Evolutionary conservation across 2,329 filamentous ascomycete genomes (phyloP).

Genomic region (Aspergillus costaricaensis): DNA sequence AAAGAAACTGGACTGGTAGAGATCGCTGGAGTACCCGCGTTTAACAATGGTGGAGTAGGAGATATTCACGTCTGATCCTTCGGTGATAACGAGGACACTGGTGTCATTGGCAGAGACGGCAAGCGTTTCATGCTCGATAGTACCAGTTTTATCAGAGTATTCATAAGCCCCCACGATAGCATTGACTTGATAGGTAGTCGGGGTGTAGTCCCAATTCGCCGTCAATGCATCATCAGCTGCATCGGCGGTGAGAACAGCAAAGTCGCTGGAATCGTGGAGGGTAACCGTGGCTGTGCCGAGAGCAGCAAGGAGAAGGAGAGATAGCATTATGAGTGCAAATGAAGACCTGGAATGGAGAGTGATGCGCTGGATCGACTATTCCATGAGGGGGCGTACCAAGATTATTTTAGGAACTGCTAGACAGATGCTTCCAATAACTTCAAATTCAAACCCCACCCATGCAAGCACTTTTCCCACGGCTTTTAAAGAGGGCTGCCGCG

Average conservation of each 20-base stretch:
- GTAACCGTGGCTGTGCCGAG: background rate
- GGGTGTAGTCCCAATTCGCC: background rate
- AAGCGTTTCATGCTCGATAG: background rate
- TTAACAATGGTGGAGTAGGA: background rate
- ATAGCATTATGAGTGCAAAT: background rate
- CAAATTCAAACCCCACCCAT: fast-evolving
- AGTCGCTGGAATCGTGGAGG: background rate
- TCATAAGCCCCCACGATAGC: background rate
- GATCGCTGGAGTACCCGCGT: background rate
- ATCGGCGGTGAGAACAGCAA: background rate
- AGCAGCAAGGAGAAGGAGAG: background rate
- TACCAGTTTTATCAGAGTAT: background rate
- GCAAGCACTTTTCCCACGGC: background rate
- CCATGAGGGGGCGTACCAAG: no score
- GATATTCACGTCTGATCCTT: background rate
- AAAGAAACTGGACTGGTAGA: background rate
- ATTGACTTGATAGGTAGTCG: background rate
- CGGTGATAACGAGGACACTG: background rate
- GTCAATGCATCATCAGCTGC: background rate
- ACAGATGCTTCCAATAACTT: no score
- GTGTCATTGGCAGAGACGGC: background rate
- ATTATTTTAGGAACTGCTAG: no score
- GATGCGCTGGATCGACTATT: no score
- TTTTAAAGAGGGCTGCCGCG: background rate
- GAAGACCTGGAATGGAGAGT: background rate